Conservation (phyloP, 306 rosid genomes). For the Macrotyloma uniflorum region DNA sequence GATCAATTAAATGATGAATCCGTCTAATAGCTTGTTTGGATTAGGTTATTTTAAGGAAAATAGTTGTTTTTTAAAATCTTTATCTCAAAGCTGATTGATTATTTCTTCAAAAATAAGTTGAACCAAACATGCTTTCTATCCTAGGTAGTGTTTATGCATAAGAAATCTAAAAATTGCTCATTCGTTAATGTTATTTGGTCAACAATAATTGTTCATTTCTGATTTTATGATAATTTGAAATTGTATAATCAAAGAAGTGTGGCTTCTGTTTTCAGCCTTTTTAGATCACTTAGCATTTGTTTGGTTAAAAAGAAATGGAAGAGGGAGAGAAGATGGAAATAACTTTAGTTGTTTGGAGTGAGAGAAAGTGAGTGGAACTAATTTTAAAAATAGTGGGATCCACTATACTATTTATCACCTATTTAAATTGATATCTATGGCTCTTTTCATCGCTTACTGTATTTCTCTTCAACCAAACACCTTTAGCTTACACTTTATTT, state of each 20-base stretch:
- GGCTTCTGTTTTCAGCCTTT: neutral
- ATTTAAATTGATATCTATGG: too few relatives aligned
- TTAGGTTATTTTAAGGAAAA: neutral
- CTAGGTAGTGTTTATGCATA: neutral
- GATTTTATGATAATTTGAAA: constrained; percentile 2
- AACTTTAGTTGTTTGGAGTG: too few relatives aligned
- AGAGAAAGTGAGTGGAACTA: too few relatives aligned
- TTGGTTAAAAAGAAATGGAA: too few relatives aligned
- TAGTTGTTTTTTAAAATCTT: neutral
- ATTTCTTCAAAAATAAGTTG: neutral
- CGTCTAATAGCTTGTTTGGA: constrained; percentile 1
- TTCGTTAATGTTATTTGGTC: neutral
- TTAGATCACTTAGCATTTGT: neutral
- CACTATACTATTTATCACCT: too few relatives aligned
- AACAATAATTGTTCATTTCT: constrained; percentile 14
- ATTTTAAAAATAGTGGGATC: too few relatives aligned
- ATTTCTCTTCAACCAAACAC: too few relatives aligned
- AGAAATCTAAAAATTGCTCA: constrained; percentile 9
- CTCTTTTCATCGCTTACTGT: too few relatives aligned
- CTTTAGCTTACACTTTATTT: too few relatives aligned
- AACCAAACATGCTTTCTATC: neutral
- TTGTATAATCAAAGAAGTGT: neutral
- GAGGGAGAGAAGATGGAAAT: too few relatives aligned
- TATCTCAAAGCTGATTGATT: neutral
- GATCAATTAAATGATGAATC: constrained; percentile 2